phyloP scores from a whole-genome alignment of 768 basidiomycete genomes.

The Tylopilus subfusipes region DNA sequence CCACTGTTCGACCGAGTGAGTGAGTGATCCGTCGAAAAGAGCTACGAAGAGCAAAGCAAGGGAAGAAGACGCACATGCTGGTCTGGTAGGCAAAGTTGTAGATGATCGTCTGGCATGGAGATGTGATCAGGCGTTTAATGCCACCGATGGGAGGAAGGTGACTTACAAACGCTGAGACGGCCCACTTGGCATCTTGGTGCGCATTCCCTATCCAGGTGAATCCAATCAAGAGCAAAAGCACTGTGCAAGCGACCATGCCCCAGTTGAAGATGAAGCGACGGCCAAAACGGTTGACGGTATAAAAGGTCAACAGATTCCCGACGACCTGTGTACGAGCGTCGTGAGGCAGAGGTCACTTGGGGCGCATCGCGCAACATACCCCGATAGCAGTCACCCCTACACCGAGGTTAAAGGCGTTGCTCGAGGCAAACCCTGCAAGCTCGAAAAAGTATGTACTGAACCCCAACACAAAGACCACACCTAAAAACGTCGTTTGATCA shows the following conservation, averaged over 20 bases:
- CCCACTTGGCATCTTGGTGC: conserved; percentile 18
- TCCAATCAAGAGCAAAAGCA: conserved; percentile 25
- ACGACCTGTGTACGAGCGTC: conserved; percentile 11
- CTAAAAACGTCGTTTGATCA: not conserved
- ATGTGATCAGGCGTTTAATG: not conserved
- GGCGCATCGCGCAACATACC: conserved; percentile 5
- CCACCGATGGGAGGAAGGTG: not conserved
- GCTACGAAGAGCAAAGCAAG: not conserved
- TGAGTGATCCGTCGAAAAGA: too few species aligned
- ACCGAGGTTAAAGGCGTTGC: conserved; percentile 32
- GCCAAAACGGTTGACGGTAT: conserved; percentile 21
- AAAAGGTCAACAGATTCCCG: conserved; percentile 27
- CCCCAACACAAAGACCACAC: not conserved
- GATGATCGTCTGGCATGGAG: conserved; percentile 25
- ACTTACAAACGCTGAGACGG: conserved; percentile 23
- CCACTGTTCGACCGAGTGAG: conserved; percentile 13
- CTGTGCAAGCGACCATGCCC: conserved; percentile 23
- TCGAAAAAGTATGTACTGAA: conserved; percentile 35
- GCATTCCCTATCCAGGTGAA: conserved; percentile 24
- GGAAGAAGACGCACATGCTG: conserved; percentile 18
- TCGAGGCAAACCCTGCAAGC: conserved; percentile 30
- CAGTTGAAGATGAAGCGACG: conserved; percentile 29
- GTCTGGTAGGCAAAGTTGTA: conserved; percentile 30
- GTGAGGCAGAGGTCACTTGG: not conserved
- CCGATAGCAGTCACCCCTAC: conserved; percentile 28